Evolutionary conservation across 305 asterid genomes (phyloP).

Genomic region (Coffea humblotiana): DNA sequence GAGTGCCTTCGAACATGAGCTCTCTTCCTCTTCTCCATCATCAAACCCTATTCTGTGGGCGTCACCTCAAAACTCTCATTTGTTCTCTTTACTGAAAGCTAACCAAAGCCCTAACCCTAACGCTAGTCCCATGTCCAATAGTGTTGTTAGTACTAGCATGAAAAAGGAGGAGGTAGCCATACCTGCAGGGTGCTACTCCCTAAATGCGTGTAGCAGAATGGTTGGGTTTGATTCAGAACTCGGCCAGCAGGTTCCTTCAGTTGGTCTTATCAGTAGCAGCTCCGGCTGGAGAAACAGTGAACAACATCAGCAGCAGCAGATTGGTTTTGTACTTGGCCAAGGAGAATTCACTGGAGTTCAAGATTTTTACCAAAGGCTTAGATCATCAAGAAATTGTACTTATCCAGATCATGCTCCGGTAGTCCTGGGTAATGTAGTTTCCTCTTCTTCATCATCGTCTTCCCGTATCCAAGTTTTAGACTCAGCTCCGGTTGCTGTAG

Average conservation of each 20-base stretch:
- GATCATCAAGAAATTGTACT: constrained; percentile 33
- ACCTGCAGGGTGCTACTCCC: constrained; percentile 25
- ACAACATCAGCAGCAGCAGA: constrained; percentile 26
- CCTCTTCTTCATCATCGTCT: constrained; percentile 26
- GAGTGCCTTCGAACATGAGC: constrained; percentile 36
- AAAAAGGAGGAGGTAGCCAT: constrained; percentile 40
- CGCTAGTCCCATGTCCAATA: constrained; percentile 15
- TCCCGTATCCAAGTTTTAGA: constrained; percentile 45
- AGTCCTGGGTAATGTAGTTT: constrained; percentile 34
- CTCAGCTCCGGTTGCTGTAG: constrained; percentile 57
- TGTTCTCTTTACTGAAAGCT: constrained; percentile 51
- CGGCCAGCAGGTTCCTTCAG: constrained; percentile 8
- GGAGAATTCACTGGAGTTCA: constrained; percentile 48
- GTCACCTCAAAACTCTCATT: constrained; percentile 45
- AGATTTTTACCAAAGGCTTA: constrained; percentile 57
- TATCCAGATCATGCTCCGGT: constrained; percentile 40
- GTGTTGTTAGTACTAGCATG: neutral
- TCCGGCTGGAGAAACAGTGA: constrained; percentile 40
- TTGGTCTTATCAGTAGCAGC: constrained; percentile 1
- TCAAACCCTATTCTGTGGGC: constrained; percentile 51
- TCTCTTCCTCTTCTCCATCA: constrained; percentile 2
- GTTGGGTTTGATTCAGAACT: constrained; percentile 33
- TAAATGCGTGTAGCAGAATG: constrained; percentile 20
- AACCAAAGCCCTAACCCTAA: constrained; percentile 47
- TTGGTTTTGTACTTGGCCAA: constrained; percentile 35